Percentiles rank a stretch among this genome's conserved stretches.
These are phyloP conservation scores for Microthyrium microscopicum DNA, from an alignment of 2,329 filamentous ascomycete genomes.

Conservation along the genomic window DNA sequence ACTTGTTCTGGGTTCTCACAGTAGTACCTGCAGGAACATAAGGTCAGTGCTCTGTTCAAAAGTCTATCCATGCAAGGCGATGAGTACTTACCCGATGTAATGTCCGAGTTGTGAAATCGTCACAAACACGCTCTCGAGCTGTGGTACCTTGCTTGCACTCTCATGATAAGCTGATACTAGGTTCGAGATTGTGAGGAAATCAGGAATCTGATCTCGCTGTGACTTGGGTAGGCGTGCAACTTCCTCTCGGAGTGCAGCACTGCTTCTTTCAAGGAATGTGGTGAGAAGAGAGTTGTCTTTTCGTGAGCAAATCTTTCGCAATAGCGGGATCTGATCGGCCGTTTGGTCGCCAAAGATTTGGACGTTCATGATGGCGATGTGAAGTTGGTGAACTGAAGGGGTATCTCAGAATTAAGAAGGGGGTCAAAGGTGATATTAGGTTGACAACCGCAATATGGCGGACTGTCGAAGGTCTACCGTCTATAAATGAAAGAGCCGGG, in stretches of 20 bases:
- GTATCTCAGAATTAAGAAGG: background rate
- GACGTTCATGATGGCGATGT: slow-evolving; percentile 23
- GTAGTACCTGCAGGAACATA: slow-evolving; percentile 24
- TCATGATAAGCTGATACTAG: slow-evolving; percentile 48
- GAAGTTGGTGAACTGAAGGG: no score
- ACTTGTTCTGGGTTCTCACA: slow-evolving; percentile 36
- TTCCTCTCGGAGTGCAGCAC: slow-evolving; percentile 42
- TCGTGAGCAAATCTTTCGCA: slow-evolving; percentile 32
- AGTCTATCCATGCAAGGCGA: background rate
- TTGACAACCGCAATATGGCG: background rate
- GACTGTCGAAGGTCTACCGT: background rate
- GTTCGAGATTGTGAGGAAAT: slow-evolving; percentile 45
- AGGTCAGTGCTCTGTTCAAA: no score
- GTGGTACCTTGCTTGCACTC: slow-evolving; percentile 39
- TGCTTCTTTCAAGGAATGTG: slow-evolving; percentile 43
- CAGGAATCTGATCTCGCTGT: slow-evolving; percentile 42
- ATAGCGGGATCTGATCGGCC: slow-evolving; percentile 46
- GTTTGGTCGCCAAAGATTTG: slow-evolving; percentile 59
- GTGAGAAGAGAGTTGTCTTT: slow-evolving; percentile 40
- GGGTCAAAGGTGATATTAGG: background rate
- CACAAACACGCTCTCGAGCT: slow-evolving; percentile 47
- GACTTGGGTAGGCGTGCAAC: slow-evolving; percentile 38
- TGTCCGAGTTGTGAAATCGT: slow-evolving; percentile 50
- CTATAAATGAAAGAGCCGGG: no score
- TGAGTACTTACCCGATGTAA: slow-evolving; percentile 45